These are phyloP conservation scores for Xylariales sp. DNA, from an alignment of 2,329 filamentous ascomycete species.

Conservation along the genomic window DNA sequence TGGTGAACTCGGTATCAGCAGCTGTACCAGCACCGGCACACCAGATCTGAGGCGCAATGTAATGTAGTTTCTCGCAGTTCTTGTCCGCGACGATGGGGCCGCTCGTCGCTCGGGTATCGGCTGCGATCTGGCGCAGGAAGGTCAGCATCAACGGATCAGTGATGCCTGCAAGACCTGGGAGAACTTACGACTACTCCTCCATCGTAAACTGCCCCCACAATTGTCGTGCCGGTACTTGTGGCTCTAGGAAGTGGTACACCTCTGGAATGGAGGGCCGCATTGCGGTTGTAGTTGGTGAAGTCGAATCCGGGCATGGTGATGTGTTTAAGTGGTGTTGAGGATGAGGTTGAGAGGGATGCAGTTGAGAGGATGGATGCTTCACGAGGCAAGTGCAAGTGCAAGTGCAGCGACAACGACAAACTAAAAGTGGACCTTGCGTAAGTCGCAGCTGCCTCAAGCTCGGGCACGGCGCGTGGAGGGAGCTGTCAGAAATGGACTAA, in stretches of 20 bases:
- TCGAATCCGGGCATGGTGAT: constrained; percentile 90
- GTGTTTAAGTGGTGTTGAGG: background rate
- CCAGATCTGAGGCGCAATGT: constrained; percentile 98
- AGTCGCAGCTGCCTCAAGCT: background rate
- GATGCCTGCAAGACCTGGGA: too few species aligned
- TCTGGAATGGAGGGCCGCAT: constrained; percentile 88
- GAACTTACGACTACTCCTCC: constrained; percentile 74
- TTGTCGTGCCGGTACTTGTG: constrained; percentile 97
- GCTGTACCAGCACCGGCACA: constrained; percentile 97
- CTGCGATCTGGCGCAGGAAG: constrained; percentile 67
- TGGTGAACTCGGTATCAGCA: constrained; percentile 98
- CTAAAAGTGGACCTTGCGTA: background rate
- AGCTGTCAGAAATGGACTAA: too few species aligned
- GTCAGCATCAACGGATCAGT: background rate
- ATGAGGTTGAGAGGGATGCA: background rate
- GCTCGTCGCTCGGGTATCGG: constrained; percentile 94
- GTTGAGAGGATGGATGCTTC: background rate
- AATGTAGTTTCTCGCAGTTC: constrained; percentile 99
- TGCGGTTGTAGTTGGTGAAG: constrained; percentile 99
- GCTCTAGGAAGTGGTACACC: constrained; percentile 95
- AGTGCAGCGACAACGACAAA: too few species aligned
- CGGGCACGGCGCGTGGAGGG: too few species aligned
- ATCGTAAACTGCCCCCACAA: constrained; percentile 95
- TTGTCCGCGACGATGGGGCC: constrained; percentile 99
- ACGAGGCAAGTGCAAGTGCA: constrained; percentile 4